These are phyloP conservation scores for Aureobasidium mangrovei DNA, from an alignment of 2,329 filamentous ascomycete genomes.

Conservation along the genomic window DNA sequence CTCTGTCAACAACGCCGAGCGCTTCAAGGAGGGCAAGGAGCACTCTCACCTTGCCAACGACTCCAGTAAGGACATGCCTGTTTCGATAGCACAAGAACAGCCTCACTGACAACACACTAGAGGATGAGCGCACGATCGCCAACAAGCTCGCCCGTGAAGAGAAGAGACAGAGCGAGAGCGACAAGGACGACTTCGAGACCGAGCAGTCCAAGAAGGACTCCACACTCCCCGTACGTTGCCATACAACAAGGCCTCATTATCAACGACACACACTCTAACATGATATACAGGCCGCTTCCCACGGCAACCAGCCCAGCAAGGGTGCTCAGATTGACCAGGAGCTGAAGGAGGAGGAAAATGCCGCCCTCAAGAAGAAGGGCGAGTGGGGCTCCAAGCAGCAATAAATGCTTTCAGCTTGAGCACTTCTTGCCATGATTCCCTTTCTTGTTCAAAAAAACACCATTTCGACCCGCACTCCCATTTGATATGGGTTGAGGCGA, in stretches of 20 bases:
- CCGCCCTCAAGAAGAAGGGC: constrained; percentile 54
- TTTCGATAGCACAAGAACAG: neutral
- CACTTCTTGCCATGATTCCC: neutral
- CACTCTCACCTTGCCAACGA: constrained; percentile 62
- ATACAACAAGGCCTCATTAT: neutral
- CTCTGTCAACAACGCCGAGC: constrained; percentile 35
- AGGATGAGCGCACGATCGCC: constrained; percentile 63
- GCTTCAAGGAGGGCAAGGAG: constrained; percentile 63
- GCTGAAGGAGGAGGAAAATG: constrained; percentile 59
- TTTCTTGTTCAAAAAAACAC: constrained; percentile 8
- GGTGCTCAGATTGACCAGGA: constrained; percentile 65
- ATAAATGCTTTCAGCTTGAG: neutral
- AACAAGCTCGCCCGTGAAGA: constrained; percentile 61
- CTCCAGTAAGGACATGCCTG: constrained; percentile 50
- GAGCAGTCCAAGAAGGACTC: constrained; percentile 49
- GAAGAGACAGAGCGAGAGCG: constrained; percentile 40
- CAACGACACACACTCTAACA: neutral
- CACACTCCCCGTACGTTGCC: constrained; percentile 34
- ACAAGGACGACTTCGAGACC: constrained; percentile 29
- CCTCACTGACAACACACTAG: constrained; percentile 30
- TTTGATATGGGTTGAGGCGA: constrained; percentile 4
- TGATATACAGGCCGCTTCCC: constrained; percentile 46
- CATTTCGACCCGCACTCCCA: constrained; percentile 10
- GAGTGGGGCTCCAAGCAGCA: constrained; percentile 23
- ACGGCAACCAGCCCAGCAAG: constrained; percentile 65